These are phyloP conservation scores for Verticillium nonalfalfae DNA, from an alignment of 2,329 filamentous ascomycete species.

Conservation along the genomic window DNA sequence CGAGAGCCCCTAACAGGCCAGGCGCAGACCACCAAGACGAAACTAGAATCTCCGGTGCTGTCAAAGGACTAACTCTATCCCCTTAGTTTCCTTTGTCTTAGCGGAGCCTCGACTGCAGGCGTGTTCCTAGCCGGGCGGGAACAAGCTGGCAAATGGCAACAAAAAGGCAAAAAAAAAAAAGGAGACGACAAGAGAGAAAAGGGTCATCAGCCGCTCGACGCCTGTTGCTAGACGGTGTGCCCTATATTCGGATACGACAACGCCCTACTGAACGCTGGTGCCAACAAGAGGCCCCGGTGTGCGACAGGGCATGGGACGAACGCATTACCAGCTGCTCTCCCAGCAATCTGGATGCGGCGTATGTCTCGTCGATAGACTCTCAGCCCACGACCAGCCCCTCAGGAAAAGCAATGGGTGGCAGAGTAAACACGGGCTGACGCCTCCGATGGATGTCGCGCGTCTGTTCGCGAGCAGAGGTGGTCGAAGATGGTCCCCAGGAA, in stretches of 20 bases:
- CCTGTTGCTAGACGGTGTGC: background rate
- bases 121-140: background rate
- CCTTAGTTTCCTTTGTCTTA: background rate
- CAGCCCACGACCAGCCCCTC: background rate
- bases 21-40: background rate
- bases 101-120: background rate
- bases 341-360: background rate
- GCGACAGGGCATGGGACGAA: background rate
- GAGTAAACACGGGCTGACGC: background rate
- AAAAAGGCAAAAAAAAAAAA: background rate
- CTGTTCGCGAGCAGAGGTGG: background rate
- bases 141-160: background rate
- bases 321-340: background rate
- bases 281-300: background rate
- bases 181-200: background rate
- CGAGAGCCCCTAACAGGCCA: background rate
- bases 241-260: background rate
- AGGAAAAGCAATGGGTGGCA: background rate
- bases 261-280: background rate
- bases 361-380: background rate
- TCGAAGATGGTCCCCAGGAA: background rate
- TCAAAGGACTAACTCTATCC: background rate
- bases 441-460: background rate
- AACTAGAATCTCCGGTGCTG: background rate
- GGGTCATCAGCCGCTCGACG: background rate